Base-by-base conservation (phyloP, 2,329 filamentous ascomycete genomes). In the Diaporthe aspalathi region DNA sequence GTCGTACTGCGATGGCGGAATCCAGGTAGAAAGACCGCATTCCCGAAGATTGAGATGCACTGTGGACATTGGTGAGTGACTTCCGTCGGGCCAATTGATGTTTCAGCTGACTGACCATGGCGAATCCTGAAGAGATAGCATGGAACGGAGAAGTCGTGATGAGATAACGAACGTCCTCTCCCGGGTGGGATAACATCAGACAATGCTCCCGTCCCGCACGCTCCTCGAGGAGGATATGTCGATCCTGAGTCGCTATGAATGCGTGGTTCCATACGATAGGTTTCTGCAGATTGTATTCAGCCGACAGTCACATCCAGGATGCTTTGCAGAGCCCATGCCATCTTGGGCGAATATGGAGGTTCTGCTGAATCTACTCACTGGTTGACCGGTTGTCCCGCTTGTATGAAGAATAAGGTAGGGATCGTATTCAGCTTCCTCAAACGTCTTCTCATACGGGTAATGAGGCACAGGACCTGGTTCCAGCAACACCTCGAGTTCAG, bases 371-470 rank as follows among this genome's bases (percentile, higher is more conserved):
- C 5, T 22, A 17, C 74, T 74, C 50, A 76, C 75, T 5, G 74
- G 73, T 5, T 56, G 27, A 29, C 74, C 75, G 9, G 75, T 76
- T 12, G 74, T 76, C 27, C 75, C 74, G 47, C 74, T 75, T 16
- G 74, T 74, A 53, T 76, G 75, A 14, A 76, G 69, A 16, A 73
- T 45, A 12, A 74, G 38, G 49, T 75, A 76, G 5, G 74, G 73
- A 32, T 73, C 73, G 12, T 69, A 20, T 29, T 70, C 70, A 14
- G 71, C 73, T n/a, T 76, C 73, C 43, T 74, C 68, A 32, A 66
- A 76, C 1, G 72, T 75, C 69, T 76, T 76, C 20, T 70, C 71
- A 35, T 74, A 76, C 9, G 74, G 74, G 53, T 75, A 76, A 20
- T 65, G 70, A 20, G 73, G 57, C 24, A 72, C 71, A 32, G 66